Base-by-base conservation (phyloP, 2,329 filamentous ascomycete genomes). In the Pyrenophora tritici-repentis region DNA sequence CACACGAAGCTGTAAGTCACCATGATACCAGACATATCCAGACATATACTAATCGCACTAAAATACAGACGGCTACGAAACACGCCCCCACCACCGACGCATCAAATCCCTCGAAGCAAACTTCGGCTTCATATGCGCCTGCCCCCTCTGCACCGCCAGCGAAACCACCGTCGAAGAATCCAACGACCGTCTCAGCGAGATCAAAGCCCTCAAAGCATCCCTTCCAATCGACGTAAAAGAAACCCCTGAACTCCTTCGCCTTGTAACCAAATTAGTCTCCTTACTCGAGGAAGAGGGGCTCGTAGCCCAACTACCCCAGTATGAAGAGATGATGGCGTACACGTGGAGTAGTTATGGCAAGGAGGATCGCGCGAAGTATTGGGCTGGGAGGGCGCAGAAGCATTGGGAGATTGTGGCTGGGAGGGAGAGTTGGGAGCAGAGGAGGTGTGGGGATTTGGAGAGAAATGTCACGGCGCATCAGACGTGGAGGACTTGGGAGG, bases 241-340 rank as follows among this genome's bases (percentile, higher is more conserved):
- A 4, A 53, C 59, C 13, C 58, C 66, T 1, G 40, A 63, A 37
- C 59, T 68, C 33, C 56, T 70, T 16, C 53, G 51, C 3, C 45
- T 63, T 2, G 50, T 72, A 1, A 63, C 65, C 12, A 52, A 55
- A 10, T 56, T 73, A 3, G 63, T 73, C 22, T 14, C 47, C 3
- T 45, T 63, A 0, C 46, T 71, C 6, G 61, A 71, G 18, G 50
- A 69, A 47, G 70, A 73, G 50, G 60, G 53, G 0, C 44, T 73
- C 0, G 39, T 63, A 13, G 48, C 53, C 12, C 65, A 72, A 17
- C 47, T 57, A 3, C 61, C 66, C 0, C 52, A 53, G 53, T 71
- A 65, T 29, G 67, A 70, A 46, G 70, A 73, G 53, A 69, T 68
- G 38, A 47, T 71, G 1, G 70, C 67, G 12, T 71, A 71, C 42